Evolutionary conservation across 2,329 filamentous ascomycete species (phyloP).

Genomic region (Nothopassalora personata): DNA sequence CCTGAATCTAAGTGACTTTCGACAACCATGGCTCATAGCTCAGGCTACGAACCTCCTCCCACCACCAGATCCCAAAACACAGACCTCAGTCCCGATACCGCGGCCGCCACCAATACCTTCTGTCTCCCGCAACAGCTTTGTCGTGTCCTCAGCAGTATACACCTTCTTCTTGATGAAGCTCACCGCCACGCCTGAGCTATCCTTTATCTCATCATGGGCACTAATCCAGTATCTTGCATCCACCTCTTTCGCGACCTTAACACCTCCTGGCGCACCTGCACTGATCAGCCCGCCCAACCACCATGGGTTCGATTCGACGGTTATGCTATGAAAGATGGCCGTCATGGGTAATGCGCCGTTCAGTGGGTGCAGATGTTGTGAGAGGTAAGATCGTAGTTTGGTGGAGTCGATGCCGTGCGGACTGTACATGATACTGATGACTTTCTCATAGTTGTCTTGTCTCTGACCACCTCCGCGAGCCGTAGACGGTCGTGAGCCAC

Average conservation of each 20-base stretch:
- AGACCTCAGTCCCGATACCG: constrained; percentile 11
- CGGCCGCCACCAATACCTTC: constrained; percentile 5
- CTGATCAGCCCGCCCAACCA: constrained; percentile 57
- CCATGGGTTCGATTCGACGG: constrained; percentile 55
- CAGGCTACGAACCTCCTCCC: constrained; percentile 1
- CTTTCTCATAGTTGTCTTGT: constrained; percentile 24
- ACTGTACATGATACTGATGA: constrained; percentile 59
- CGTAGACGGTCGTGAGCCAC: background rate
- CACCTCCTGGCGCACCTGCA: constrained; percentile 52
- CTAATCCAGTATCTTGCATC: constrained; percentile 56
- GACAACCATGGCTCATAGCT: background rate
- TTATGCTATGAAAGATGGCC: constrained; percentile 60
- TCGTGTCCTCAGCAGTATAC: constrained; percentile 45
- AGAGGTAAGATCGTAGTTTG: constrained; percentile 52
- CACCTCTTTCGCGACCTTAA: constrained; percentile 51
- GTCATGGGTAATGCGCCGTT: constrained; percentile 58
- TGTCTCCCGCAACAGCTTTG: constrained; percentile 31
- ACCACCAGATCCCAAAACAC: constrained; percentile 2
- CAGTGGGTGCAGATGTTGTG: constrained; percentile 49
- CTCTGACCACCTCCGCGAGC: background rate
- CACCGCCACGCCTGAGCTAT: constrained; percentile 49
- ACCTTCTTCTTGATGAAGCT: constrained; percentile 46
- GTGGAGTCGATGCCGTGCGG: constrained; percentile 57
- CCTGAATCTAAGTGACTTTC: background rate
- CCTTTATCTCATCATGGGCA: constrained; percentile 57